phyloP scores from a whole-genome alignment of 305 asterid genomes.

The Fraxinus greggii region DNA sequence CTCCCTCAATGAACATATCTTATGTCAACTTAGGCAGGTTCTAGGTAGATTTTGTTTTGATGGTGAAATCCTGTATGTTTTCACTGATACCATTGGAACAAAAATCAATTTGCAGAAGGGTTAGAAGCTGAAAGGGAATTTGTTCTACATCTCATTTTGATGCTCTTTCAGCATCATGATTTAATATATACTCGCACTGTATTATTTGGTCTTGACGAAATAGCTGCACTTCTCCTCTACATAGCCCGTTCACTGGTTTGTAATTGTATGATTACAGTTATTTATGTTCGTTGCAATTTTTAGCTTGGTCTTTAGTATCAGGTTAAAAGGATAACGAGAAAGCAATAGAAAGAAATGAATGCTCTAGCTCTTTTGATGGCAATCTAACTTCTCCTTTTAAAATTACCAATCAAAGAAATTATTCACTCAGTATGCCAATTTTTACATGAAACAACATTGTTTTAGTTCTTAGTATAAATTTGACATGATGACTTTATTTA shows the following conservation, averaged over 20 bases:
- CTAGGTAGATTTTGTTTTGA: background rate
- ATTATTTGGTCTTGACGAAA: background rate
- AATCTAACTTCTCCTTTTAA: background rate
- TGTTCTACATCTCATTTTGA: background rate
- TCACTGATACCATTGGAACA: background rate
- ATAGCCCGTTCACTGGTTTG: background rate
- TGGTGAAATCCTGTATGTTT: background rate
- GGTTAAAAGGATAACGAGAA: background rate
- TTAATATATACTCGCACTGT: background rate
- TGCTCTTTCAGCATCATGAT: background rate
- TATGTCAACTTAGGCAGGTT: conserved; percentile 1
- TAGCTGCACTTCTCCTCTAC: background rate
- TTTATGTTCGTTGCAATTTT: background rate
- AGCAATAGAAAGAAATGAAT: background rate
- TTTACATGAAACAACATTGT: background rate
- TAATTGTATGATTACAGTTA: background rate
- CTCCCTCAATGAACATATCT: background rate
- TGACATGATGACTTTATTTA: background rate
- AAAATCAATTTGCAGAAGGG: background rate
- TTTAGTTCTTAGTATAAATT: background rate
- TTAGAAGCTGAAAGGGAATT: background rate
- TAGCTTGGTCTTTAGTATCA: background rate
- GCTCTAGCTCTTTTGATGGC: background rate
- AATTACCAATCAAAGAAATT: background rate
- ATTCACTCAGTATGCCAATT: background rate